Base-by-base conservation (phyloP, 169 alveolate species). In the Cryptosporidium ubiquitum region DNA sequence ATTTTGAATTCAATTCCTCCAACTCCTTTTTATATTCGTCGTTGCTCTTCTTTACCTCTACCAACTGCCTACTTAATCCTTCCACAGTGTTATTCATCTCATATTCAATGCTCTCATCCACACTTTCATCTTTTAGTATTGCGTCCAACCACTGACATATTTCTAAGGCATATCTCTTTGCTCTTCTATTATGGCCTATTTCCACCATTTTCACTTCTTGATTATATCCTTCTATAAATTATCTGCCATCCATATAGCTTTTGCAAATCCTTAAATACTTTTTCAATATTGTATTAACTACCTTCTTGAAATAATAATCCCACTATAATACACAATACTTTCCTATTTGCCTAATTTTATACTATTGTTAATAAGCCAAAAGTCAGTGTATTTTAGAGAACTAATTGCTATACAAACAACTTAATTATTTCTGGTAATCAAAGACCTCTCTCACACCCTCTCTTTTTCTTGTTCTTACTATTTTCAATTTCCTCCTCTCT, bases 91-190 rank as follows among this genome's bases (percentile, higher is more conserved):
- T 61, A 16, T 79, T 64, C 68, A 49, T 61, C 37, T 79, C 89
- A 39, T 58, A 79, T 47, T 79, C 75, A 31, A 79, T 79, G 37
- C 89, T 39, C 14, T 79, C 89, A 14, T 61, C 64, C 33, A 79
- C 33, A 5, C 68, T 52, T 26, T 58, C 73, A 60, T 79, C 89
- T 9, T 66, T 66, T 18, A 79, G 31, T 26, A 79, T 33, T 6
- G 79, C 75, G 26, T 79, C 89, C 40, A 79, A 26, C 89, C 89
- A 79, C 64, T 79, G 89, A 23, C 73, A 49, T 60, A 79, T 79
- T 26, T 79, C 89, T n/a, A 60, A 29, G 7, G 89, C 89, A 79
- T 79, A 79, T 29, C 89, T 61, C 12, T 79, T 79, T 20, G 89
- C 89, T 39, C 61, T 79, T 64, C 89, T 79, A 79, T 79, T 61